Evolutionary conservation across 2,329 filamentous ascomycete genomes (phyloP), one percentile per base, ranked within the genome.

Genomic region (Verticillium tricorpus): DNA sequence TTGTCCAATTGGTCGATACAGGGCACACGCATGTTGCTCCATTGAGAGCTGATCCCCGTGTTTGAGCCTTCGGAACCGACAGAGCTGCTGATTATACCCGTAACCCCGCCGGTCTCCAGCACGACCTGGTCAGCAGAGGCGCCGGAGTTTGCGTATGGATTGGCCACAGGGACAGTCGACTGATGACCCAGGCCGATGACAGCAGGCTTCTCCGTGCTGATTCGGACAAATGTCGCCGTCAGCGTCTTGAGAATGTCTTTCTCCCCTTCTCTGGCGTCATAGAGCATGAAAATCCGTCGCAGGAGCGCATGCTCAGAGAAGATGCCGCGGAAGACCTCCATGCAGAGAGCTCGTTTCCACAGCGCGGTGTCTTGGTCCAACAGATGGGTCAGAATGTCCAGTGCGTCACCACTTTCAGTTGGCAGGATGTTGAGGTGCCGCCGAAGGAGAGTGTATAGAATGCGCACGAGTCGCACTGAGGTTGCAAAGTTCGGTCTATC

Each of bases 1-100:
- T 98, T 99, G 77, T 99, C 95, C 22, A 98, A 85, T 66, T 97
- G 92, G 69, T 99, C 95, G 64, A 98, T 92, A 70, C 92, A 97
- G 5, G 93, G 89, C 12, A 93, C 90, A 58, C 92, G 86, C 64
- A 97, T 85, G 14, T 89, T 85, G 74, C 95, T 99, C 93, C 93
- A 98, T 70, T 96, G 91, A 3, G 85, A 87, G 75, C 93, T 97
- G 70, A 99, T 93, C 9, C 92, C 93, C 0, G 86, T 87, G 65
- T 84, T 90, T 31, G 84, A 81, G 31, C 89, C 88, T 61, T 89
- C 87, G 1, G 87, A 81, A 7, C 39, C 58, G 37, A 89, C 84
- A 8, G 89, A 85, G 50, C 89, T 85, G 61, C 89, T 87, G 70
- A 98, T 96, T 31, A 97, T 91, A 57, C 94, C 94, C 35, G 91